Evolutionary conservation across 169 alveolate species (phyloP).

Genomic region (Eimeria praecox): DNA sequence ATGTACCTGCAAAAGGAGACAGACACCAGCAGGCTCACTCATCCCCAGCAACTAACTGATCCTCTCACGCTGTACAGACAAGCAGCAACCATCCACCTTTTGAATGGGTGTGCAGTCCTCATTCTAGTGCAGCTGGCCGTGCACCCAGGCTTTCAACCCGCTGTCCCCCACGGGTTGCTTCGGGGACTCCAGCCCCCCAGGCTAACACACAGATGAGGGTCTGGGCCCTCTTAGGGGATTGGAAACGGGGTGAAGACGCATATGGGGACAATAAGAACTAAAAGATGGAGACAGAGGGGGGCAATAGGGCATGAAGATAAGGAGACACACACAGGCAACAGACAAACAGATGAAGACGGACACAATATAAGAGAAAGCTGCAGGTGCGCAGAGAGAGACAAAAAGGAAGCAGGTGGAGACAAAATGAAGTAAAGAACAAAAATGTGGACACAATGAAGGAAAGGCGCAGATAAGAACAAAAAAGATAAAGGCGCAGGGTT

Average conservation of each 20-base stretch:
- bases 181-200: too few species aligned
- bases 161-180: too few species aligned
- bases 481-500: too few species aligned
- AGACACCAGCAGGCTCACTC: neutral
- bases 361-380: neutral
- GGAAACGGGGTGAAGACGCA: too few species aligned
- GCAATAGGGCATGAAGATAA: too few species aligned
- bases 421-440: neutral
- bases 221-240: too few species aligned
- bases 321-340: neutral
- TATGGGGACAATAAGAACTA: too few species aligned
- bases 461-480: too few species aligned
- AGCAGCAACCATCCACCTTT: neutral
- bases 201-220: too few species aligned
- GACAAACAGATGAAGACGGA: neutral
- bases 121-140: neutral
- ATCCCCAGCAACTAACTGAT: neutral
- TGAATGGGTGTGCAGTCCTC: neutral
- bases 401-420: neutral
- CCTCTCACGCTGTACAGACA: neutral
- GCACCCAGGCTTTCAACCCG: neutral
- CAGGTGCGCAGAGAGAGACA: neutral
- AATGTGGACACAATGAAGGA: too few species aligned
- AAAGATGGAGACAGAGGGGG: too few species aligned
- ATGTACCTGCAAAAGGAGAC: neutral